Conservation (phyloP, 2,329 filamentous ascomycete genomes). For the Pleurostoma richardsiae region DNA sequence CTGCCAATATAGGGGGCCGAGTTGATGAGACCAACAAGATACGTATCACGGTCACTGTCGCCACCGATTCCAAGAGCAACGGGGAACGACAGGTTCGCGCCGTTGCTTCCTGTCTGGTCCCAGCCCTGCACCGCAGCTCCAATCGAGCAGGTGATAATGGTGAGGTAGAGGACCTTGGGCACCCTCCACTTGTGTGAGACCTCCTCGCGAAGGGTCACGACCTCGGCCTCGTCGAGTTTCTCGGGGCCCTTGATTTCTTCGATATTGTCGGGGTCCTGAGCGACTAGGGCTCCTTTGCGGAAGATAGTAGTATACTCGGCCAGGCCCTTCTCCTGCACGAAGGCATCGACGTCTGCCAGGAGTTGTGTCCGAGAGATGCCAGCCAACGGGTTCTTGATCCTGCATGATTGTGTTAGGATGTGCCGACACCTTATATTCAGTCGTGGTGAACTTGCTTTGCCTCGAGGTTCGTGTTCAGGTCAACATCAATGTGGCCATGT, state of each 20-base stretch:
- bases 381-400: too few relatives aligned
- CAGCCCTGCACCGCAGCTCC: constrained; percentile 49
- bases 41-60: constrained; percentile 20
- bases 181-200: constrained; percentile 64
- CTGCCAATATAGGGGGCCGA: constrained; percentile 42
- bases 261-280: constrained; percentile 61
- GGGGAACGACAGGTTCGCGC: constrained; percentile 59
- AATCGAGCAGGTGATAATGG: constrained; percentile 51
- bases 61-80: constrained; percentile 41
- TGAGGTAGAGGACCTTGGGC: constrained; percentile 58
- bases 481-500: too few relatives aligned
- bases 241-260: constrained; percentile 43
- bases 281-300: constrained; percentile 67
- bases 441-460: too few relatives aligned
- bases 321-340: constrained; percentile 55
- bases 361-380: too few relatives aligned
- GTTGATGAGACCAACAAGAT: constrained; percentile 64
- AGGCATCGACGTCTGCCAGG: constrained; percentile 51
- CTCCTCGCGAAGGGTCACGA: constrained; percentile 55
- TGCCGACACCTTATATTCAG: too few relatives aligned
- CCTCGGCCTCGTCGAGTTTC: constrained; percentile 38
- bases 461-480: too few relatives aligned
- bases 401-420: too few relatives aligned
- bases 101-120: constrained; percentile 26
- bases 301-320: constrained; percentile 53